These are phyloP conservation scores for Trichosanthes cucumerina DNA, from an alignment of 306 rosid species.

Conservation along the genomic window DNA sequence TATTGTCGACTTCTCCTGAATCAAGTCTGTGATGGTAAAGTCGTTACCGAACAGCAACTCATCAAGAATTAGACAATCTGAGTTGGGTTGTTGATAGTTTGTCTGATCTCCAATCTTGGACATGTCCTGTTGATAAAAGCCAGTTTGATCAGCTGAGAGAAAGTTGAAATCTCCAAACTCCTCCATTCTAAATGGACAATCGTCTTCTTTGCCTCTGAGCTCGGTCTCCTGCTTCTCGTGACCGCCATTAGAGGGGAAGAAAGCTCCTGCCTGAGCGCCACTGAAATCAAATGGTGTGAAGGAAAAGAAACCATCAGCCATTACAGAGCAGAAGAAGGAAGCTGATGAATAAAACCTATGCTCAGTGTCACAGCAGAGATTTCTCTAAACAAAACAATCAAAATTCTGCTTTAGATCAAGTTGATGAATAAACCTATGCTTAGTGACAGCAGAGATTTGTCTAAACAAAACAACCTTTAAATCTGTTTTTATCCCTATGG, in stretches of 20 bases:
- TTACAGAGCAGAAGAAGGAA: neutral
- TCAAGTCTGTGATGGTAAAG: conserved; percentile 16
- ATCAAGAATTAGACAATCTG: conserved; percentile 18
- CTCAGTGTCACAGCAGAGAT: neutral
- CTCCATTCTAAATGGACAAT: conserved; percentile 16
- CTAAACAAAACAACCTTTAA: neutral
- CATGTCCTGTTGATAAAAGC: conserved; percentile 8
- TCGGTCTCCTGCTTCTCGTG: conserved; percentile 6
- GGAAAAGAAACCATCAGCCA: conserved; percentile 27
- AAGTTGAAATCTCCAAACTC: conserved; percentile 15
- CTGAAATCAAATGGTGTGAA: conserved; percentile 26
- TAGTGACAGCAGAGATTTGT: neutral
- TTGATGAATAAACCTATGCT: neutral
- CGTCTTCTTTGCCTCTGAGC: conserved; percentile 13
- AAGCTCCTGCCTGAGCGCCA: conserved; percentile 17
- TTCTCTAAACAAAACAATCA: neutral
- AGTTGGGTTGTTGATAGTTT: conserved; percentile 13
- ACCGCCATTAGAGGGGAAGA: conserved; percentile 12
- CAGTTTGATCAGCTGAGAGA: conserved; percentile 7
- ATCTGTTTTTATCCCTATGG: neutral
- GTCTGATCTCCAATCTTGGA: conserved; percentile 13
- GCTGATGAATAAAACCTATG: neutral
- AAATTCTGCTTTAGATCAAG: neutral
- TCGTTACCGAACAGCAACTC: conserved; percentile 20
- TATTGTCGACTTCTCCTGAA: conserved; percentile 3